Percentiles rank a stretch among this genome's conserved stretches.
Evolutionary conservation across 169 alveolate genomes (phyloP).

Genomic region (Plasmodium inui): DNA sequence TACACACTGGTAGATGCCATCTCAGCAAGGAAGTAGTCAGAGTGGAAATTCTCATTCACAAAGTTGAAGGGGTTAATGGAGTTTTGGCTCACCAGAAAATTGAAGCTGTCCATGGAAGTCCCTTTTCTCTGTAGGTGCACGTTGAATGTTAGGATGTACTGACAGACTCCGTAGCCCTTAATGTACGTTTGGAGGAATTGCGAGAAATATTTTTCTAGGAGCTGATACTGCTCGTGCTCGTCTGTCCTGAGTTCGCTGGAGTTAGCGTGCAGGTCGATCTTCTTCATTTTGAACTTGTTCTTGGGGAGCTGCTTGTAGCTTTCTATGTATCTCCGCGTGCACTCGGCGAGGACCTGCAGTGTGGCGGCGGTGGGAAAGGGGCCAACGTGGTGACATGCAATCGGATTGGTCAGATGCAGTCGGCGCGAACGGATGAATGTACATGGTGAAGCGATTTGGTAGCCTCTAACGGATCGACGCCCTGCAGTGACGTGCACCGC

Average conservation of each 20-base stretch:
- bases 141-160: constrained; percentile 82
- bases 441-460: not conserved
- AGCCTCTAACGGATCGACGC: not conserved
- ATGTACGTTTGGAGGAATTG: constrained; percentile 77
- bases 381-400: not conserved
- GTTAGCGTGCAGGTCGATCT: constrained; percentile 1
- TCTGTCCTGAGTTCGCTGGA: constrained; percentile 11
- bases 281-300: constrained; percentile 65
- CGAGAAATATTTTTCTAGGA: constrained; percentile 72
- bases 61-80: constrained; percentile 88
- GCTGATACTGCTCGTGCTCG: constrained; percentile 78
- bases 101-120: constrained; percentile 89
- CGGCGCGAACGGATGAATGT: not conserved
- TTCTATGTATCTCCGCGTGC: constrained; percentile 62
- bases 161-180: constrained; percentile 82
- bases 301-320: constrained; percentile 65
- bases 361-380: not conserved
- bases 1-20: constrained; percentile 69
- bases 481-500: not conserved
- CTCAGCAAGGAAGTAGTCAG: constrained; percentile 78
- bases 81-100: constrained; percentile 82
- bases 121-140: constrained; percentile 91
- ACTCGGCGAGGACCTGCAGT: constrained; percentile 39
- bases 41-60: constrained; percentile 76
- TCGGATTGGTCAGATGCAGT: not conserved